Percentiles rank a stretch among this genome's conserved stretches.
Conservation (phyloP, 2,329 filamentous ascomycete genomes). For the Magnaporthales sp. region DNA sequence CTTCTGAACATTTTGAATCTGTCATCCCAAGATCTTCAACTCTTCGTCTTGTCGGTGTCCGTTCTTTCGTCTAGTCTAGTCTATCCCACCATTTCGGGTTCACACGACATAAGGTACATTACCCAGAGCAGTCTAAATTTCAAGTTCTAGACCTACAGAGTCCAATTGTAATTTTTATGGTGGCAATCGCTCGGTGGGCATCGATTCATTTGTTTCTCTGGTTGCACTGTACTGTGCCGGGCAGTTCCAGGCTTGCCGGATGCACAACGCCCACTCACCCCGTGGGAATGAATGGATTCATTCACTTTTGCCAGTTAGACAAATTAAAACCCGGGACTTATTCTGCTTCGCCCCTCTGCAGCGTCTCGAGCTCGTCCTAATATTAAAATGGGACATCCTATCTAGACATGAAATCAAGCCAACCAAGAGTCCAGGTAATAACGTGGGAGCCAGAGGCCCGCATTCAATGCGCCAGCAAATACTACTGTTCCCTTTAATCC, state of each 20-base stretch:
- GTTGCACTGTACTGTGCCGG: not conserved
- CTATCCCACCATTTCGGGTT: not conserved
- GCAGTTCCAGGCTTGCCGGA: not conserved
- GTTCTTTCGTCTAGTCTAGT: not conserved
- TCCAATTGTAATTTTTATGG: not conserved
- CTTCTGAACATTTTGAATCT: not conserved
- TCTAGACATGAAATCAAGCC: not conserved
- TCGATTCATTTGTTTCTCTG: not conserved
- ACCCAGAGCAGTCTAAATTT: not conserved
- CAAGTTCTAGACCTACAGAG: not conserved
- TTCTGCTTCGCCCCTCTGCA: not conserved
- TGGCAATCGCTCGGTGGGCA: not conserved
- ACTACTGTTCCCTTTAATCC: not conserved
- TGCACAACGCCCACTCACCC: not conserved
- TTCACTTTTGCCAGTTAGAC: not conserved
- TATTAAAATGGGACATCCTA: not conserved
- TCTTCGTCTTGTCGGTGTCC: not conserved
- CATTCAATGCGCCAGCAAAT: not conserved
- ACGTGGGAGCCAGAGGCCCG: not conserved
- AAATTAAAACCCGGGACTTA: not conserved
- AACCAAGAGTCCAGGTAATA: not conserved
- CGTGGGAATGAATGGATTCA: not conserved
- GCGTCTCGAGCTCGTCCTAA: not conserved
- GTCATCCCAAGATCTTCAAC: not conserved
- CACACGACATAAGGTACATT: not conserved